These are phyloP conservation scores for Parachaetomium inaequale DNA, from an alignment of 495 filamentous ascomycete genomes.

Conservation along the genomic window DNA sequence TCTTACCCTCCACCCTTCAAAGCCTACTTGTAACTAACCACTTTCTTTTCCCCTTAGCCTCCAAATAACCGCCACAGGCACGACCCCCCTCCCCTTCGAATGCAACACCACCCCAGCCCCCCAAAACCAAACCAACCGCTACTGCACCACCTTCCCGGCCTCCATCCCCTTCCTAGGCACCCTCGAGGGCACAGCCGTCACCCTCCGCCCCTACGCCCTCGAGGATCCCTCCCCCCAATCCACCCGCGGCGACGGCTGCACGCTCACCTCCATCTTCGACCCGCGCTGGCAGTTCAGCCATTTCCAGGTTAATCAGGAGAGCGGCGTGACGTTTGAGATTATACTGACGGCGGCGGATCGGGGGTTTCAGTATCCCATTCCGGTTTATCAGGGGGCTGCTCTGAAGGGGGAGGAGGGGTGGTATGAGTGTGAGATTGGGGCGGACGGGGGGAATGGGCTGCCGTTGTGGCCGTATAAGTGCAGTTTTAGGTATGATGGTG, in stretches of 20 bases:
- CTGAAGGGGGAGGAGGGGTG: conserved; percentile 12
- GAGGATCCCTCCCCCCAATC: conserved; percentile 19
- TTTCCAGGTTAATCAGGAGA: conserved; percentile 20
- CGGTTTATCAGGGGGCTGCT: conserved; percentile 13
- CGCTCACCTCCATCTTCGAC: conserved; percentile 25
- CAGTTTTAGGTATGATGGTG: conserved; percentile 17
- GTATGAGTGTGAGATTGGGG: conserved; percentile 23
- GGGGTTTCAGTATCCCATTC: conserved; percentile 28
- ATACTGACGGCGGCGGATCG: conserved; percentile 20
- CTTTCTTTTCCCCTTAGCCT: conserved; percentile 9
- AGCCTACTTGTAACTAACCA: not conserved
- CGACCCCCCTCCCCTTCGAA: conserved; percentile 9
- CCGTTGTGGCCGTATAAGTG: conserved; percentile 29
- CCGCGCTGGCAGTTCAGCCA: conserved; percentile 29
- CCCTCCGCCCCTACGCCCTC: conserved; percentile 28
- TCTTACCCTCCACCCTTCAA: not conserved
- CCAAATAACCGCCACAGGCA: conserved; percentile 19
- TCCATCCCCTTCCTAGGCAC: conserved; percentile 17
- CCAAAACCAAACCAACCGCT: not conserved
- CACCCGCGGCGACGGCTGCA: conserved; percentile 27
- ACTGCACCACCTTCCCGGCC: conserved; percentile 3
- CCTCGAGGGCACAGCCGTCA: not conserved
- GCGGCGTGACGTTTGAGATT: conserved; percentile 21
- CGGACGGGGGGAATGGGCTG: conserved; percentile 18
- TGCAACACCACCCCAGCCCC: not conserved